A percentile compares a stretch with the other conserved stretches of the same genome.
phyloP scores from a whole-genome alignment of 352 stramenopile species.

The Aphanomyces euteiches region DNA sequence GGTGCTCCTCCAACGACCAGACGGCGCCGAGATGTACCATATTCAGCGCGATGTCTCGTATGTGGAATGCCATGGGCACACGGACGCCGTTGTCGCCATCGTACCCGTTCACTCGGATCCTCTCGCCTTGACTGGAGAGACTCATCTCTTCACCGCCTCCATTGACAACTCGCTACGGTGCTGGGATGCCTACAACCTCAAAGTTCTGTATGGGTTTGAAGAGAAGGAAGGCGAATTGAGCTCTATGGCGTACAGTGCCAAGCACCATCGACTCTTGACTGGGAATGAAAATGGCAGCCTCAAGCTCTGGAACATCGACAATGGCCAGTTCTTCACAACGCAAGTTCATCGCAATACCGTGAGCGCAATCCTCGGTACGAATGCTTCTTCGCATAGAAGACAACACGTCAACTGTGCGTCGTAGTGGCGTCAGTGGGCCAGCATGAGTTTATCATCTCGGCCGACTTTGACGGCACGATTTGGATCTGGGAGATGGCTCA shows the following conservation, averaged over 20 bases:
- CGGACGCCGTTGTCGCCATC: conserved; percentile 50
- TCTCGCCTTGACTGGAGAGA: conserved; percentile 9
- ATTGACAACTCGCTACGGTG: conserved; percentile 69
- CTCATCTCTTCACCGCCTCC: conserved; percentile 60
- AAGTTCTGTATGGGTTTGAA: conserved; percentile 57
- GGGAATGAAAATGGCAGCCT: conserved; percentile 52
- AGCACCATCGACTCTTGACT: conserved; percentile 56
- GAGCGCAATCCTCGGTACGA: conserved; percentile 51
- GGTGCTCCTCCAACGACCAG: conserved; percentile 47
- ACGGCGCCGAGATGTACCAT: conserved; percentile 56
- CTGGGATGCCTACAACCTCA: conserved; percentile 71
- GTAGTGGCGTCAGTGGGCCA: conserved; percentile 48
- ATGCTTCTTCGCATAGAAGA: conserved; percentile 7
- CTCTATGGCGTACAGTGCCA: conserved; percentile 47
- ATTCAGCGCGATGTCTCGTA: conserved; percentile 64
- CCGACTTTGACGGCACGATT: conserved; percentile 45
- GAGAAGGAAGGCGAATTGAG: conserved; percentile 63
- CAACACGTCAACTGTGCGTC: background rate
- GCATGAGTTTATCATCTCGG: conserved; percentile 57
- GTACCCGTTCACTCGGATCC: conserved; percentile 34
- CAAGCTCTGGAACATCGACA: conserved; percentile 64
- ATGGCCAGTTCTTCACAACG: conserved; percentile 44
- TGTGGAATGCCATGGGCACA: conserved; percentile 49
- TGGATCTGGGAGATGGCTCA: conserved; percentile 48
- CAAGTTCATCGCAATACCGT: conserved; percentile 39